Percentiles rank a stretch among this genome's conserved stretches.
phyloP scores from a whole-genome alignment of 2,329 filamentous ascomycete genomes.

The Aspergillus sp. region DNA sequence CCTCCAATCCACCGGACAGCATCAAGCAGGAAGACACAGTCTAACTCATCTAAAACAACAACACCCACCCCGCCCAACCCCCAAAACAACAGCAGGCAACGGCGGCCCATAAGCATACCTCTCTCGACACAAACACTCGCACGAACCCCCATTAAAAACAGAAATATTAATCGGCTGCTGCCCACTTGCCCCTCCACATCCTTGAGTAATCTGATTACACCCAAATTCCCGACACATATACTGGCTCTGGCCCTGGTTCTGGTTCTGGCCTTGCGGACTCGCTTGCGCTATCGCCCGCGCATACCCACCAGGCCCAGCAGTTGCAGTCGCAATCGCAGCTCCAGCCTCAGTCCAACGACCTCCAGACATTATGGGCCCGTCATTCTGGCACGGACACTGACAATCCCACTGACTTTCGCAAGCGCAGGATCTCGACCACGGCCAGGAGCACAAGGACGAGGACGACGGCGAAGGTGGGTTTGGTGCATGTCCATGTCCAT shows the following conservation, averaged over 20 bases:
- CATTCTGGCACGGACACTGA: not conserved
- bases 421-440: not conserved
- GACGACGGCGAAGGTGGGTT: not conserved
- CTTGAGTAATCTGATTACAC: not conserved
- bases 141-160: conserved; percentile 2
- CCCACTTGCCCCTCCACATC: not conserved
- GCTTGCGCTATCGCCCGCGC: conserved; percentile 1
- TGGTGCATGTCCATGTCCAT: not conserved
- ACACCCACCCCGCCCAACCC: not conserved
- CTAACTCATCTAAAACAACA: not conserved
- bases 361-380: not conserved
- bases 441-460: not conserved
- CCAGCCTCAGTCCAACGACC: not conserved
- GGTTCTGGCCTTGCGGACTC: not conserved
- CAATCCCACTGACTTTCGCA: not conserved
- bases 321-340: not conserved
- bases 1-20: too few relatives aligned
- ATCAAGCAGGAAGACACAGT: too few relatives aligned
- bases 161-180: conserved; percentile 2
- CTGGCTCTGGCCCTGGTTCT: not conserved
- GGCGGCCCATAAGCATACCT: conserved; percentile 15
- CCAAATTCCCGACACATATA: too few relatives aligned
- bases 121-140: not conserved
- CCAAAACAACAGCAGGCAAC: conserved; percentile 13
- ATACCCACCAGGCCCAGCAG: not conserved